Evolutionary conservation across 1,139 yeast genomes (phyloP), one percentile per base, ranked within the genome.

Genomic region (Hansenula anomala): DNA sequence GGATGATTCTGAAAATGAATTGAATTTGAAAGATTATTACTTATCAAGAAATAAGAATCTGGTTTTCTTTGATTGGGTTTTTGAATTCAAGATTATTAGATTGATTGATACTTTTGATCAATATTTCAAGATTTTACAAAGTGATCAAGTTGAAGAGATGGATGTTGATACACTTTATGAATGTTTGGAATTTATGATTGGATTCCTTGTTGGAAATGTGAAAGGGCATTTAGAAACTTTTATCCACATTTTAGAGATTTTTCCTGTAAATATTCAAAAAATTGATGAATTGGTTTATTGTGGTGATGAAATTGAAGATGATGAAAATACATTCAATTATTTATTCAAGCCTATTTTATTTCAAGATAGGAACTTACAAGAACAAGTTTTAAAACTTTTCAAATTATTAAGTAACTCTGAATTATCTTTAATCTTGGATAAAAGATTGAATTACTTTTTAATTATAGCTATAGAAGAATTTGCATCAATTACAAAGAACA

Each of bases 21-120:
- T 51, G n/a, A 44, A 49, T 25, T 24, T 53, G 12, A 45, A 45
- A n/a, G 56, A 51, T 31, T 51, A 47, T 29, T 51, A 49, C 24
- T 29, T 53, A 8, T 39, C 42, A 16, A 40, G 39, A 17, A 48
- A 47, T 30, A 53, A 51, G 28, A 53, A 51, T 24, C 18, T 53
- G 3, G 37, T 46, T 0, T 37, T 51, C 5, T 53, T 51, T 35
- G 49, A 43, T n/a, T 52, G 52, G 30, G 39, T 53, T 20, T 53
- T 53, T 38, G 56, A 53, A 13, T 49, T 42, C 33, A 49, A 51
- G n/a, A 45, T 50, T 2, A 49, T 49, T 2, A 42, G 36, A 17
- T 30, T 51, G 12, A 49, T 52, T 17, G 57, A 51, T 10, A 37
- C 41, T 3, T 17, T 52, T 12, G 27, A 30, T 19, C 30, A 26